Base-by-base conservation (phyloP, 257 asterid species). In the Solanum chiquidenum region DNA sequence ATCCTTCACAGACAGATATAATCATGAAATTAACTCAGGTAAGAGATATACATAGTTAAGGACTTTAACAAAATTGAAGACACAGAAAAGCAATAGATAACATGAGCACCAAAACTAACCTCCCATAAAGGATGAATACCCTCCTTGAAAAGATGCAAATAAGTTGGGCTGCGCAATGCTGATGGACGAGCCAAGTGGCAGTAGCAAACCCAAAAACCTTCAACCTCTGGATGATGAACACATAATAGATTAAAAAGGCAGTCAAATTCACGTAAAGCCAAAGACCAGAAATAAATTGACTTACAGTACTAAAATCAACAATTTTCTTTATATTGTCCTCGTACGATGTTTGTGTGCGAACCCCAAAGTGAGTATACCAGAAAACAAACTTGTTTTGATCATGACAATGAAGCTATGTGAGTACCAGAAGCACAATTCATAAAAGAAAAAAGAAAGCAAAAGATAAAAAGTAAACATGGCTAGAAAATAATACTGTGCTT, bases 321-420 rank as follows among this genome's bases (percentile, higher is more conserved):
- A 97, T 93, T 92, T 92, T 96, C 93, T 94, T 97, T 64, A 95
- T 95, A 87, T 95, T 97, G 91, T 97, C 99, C 92, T 97, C 99
- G n/a, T 97, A 95, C 12, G 99, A 93, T 68, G 96, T 91, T 77
- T 95, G 99, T 40, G 93, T 93, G 87, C 98, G 92, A 89, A 94
- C 96, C 87, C 99, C 99, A 46, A 98, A 96, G 49, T 98, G 99
- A 88, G 99, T 95, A 90, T 97, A 97, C 99, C 99, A 97, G 86
- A 95, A 94, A 14, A 94, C 94, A 88, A 93, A 96, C 88, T 95
- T 97, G 90, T 94, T 88, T 98, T 97, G 93, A 83, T 88, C 72
- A 91, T 40, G 89, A 86, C 73, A 71, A 89, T 38, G 49, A 72
- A 86, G 44, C 40, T 72, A 68, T 23, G 55, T 84, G 76, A 86